Conservation (phyloP, 1,139 yeast genomes). For the Sporopachydermia cereana region DNA sequence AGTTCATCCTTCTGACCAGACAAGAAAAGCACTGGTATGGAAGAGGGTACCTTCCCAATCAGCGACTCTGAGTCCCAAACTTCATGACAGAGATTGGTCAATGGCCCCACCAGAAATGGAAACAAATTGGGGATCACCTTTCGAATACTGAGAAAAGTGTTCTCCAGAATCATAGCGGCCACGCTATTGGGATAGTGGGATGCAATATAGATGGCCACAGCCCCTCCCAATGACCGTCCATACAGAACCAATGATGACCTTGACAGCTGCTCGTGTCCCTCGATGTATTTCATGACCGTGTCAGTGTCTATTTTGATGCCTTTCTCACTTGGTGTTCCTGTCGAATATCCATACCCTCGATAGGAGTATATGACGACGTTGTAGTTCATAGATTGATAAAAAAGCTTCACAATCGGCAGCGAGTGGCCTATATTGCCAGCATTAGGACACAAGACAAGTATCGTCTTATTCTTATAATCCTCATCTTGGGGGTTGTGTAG, state of each 20-base stretch:
- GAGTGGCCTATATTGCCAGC: conserved; percentile 97
- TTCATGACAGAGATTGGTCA: conserved; percentile 61
- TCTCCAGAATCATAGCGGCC: conserved; percentile 65
- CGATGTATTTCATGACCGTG: conserved; percentile 50
- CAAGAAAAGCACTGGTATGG: conserved; percentile 57
- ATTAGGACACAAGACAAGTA: conserved; percentile 76
- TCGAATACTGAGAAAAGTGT: conserved; percentile 69
- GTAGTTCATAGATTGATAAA: conserved; percentile 52
- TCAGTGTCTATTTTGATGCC: conserved; percentile 83
- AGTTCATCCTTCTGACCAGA: conserved; percentile 78
- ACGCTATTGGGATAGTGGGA: conserved; percentile 35
- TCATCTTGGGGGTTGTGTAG: conserved; percentile 33
- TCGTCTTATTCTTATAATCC: conserved; percentile 49
- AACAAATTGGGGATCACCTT: conserved; percentile 77
- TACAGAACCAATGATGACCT: conserved; percentile 53
- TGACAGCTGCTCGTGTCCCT: conserved; percentile 38
- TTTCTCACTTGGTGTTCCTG: conserved; percentile 63
- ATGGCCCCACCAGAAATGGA: conserved; percentile 44
- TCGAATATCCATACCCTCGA: conserved; percentile 83
- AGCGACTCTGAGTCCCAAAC: conserved; percentile 70
- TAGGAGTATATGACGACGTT: conserved; percentile 83
- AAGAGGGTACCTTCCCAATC: conserved; percentile 38
- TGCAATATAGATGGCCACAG: conserved; percentile 80
- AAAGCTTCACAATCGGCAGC: conserved; percentile 66
- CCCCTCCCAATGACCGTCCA: conserved; percentile 93